These are phyloP conservation scores for Colletotrichum incanum DNA, from an alignment of 2,329 filamentous ascomycete species.

Conservation along the genomic window DNA sequence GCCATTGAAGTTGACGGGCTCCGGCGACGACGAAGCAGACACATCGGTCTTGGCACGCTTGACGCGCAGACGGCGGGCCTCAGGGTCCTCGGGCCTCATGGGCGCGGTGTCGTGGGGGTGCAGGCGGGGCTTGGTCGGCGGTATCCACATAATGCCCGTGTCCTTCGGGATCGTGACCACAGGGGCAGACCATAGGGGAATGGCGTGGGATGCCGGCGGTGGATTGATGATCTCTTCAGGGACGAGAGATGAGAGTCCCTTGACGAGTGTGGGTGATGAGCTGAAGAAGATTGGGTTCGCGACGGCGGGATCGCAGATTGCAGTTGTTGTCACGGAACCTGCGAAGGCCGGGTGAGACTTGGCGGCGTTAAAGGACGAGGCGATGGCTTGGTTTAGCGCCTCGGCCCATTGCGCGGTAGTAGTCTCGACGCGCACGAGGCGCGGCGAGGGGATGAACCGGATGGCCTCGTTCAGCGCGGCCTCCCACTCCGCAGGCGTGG, in stretches of 20 bases:
- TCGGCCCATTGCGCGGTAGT: conserved; percentile 35
- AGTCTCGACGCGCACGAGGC: conserved; percentile 32
- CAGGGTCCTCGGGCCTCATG: conserved; percentile 30
- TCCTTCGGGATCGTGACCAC: conserved; percentile 3
- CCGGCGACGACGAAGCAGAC: conserved; percentile 37
- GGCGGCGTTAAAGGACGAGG: conserved; percentile 26
- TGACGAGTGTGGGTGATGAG: no score
- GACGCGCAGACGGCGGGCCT: conserved; percentile 27
- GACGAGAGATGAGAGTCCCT: background rate
- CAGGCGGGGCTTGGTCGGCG: conserved; percentile 9
- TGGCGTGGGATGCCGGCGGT: conserved; percentile 25
- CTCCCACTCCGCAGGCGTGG: conserved; percentile 41
- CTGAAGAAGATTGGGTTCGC: conserved; percentile 22
- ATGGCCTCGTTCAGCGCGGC: conserved; percentile 38
- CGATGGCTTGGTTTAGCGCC: conserved; percentile 41
- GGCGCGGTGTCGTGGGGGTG: conserved; percentile 21
- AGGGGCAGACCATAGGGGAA: conserved; percentile 35
- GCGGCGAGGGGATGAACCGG: background rate
- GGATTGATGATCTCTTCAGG: background rate
- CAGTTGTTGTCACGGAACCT: background rate
- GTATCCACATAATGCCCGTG: conserved; percentile 29
- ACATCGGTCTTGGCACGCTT: conserved; percentile 13
- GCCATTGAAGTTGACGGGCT: conserved; percentile 30
- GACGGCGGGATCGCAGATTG: background rate
- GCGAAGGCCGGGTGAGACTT: conserved; percentile 28